Percentiles rank a stretch among this genome's conserved stretches.
Conservation (phyloP, 192 early-diverging fungal genomes). For the Anaeromyces robustus region DNA sequence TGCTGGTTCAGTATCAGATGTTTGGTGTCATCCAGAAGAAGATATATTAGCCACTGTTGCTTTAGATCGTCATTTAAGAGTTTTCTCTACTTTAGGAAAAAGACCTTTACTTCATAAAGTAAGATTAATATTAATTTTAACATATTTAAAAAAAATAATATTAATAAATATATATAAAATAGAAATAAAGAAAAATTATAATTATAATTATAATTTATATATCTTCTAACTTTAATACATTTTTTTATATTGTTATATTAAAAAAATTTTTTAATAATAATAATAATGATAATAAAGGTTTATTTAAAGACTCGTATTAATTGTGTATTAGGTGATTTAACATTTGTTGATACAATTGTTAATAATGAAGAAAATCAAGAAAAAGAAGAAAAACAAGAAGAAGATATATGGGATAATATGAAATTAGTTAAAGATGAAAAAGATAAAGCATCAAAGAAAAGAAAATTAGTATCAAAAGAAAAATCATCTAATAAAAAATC, state of each 20-base stretch:
- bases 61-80: constrained; percentile 6
- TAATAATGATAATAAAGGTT: too few species aligned
- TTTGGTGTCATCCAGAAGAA: background rate
- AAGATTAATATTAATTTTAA: constrained; percentile 65
- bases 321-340: constrained; percentile 3
- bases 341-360: background rate
- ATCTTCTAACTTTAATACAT: too few species aligned
- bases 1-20: background rate
- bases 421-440: background rate
- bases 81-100: constrained; percentile 2
- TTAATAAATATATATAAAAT: too few species aligned
- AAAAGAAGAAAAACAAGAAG: constrained; percentile 34
- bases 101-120: constrained; percentile 26
- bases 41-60: background rate
- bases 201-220: too few species aligned
- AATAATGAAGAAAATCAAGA: constrained; percentile 1
- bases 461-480: background rate
- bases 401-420: constrained; percentile 51
- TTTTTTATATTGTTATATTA: too few species aligned
- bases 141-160: constrained; percentile 41
- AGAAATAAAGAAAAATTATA: too few species aligned
- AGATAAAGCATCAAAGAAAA: background rate
- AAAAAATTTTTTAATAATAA: too few species aligned
- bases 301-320: constrained; percentile 4
- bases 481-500: background rate